Evolutionary conservation across 2,329 filamentous ascomycete species (phyloP).

Genomic region (Podosphaera xanthii): DNA sequence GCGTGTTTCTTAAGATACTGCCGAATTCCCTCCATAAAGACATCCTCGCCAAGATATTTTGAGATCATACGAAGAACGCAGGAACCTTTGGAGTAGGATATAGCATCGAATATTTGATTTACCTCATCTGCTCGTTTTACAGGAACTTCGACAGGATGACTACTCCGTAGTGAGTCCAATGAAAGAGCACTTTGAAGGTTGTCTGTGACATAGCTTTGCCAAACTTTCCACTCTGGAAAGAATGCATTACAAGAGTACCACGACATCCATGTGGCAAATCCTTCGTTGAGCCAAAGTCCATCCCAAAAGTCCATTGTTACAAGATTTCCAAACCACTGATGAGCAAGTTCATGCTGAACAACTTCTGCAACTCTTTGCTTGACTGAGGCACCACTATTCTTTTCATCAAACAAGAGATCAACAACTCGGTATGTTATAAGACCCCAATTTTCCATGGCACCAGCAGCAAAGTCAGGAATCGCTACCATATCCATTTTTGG

Average conservation of each 20-base stretch:
- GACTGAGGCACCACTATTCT: constrained; percentile 65
- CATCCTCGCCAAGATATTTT: constrained; percentile 77
- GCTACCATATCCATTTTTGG: constrained; percentile 96
- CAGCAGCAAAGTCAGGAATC: constrained; percentile 85
- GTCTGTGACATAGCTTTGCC: constrained; percentile 86
- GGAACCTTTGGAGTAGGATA: constrained; percentile 92
- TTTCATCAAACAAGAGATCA: constrained; percentile 75
- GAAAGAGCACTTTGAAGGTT: constrained; percentile 72
- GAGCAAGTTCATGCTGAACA: constrained; percentile 87
- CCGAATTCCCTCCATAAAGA: constrained; percentile 78
- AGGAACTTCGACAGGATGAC: constrained; percentile 87
- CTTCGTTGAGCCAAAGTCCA: constrained; percentile 87
- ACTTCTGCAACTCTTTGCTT: constrained; percentile 90
- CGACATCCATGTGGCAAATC: constrained; percentile 80
- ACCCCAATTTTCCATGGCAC: constrained; percentile 98
- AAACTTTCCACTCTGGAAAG: constrained; percentile 96
- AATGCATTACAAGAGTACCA: constrained; percentile 88
- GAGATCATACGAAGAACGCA: constrained; percentile 95
- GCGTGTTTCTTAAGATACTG: constrained; percentile 87
- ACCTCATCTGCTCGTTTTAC: constrained; percentile 91
- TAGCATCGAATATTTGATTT: constrained; percentile 95
- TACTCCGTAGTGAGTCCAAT: constrained; percentile 78
- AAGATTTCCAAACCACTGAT: constrained; percentile 96
- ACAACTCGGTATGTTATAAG: constrained; percentile 87
- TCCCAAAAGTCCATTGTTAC: constrained; percentile 99